These are phyloP conservation scores for Malus domestica DNA, from an alignment of 306 rosid genomes.

Conservation along the genomic window ASM211411v1 NC_041798.1:26177501-26178000, in stretches of 20 bases:
- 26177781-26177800: constrained; percentile 68
- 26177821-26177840: constrained; percentile 49
- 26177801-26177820: constrained; percentile 13
- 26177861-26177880: not conserved
- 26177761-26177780: constrained; percentile 45
- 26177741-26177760: constrained; percentile 33
- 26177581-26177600: constrained; percentile 64
- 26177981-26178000: not conserved
- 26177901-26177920: not conserved
- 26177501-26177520: constrained; percentile 75
- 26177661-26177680: constrained; percentile 35
- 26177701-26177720: constrained; percentile 8
- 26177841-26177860: not conserved
- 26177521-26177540: constrained; percentile 63
- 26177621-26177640: constrained; percentile 13
- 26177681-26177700: constrained; percentile 26
- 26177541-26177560: constrained; percentile 61
- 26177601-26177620: not conserved
- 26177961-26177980: not conserved
- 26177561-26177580: constrained; percentile 61
- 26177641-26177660: constrained; percentile 30
- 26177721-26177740: constrained; percentile 4
- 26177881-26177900: not conserved
- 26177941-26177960: not conserved
- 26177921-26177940: not conserved